phyloP scores from a whole-genome alignment of 192 early-diverging fungal species.

The Pilaira anomala region DNA sequence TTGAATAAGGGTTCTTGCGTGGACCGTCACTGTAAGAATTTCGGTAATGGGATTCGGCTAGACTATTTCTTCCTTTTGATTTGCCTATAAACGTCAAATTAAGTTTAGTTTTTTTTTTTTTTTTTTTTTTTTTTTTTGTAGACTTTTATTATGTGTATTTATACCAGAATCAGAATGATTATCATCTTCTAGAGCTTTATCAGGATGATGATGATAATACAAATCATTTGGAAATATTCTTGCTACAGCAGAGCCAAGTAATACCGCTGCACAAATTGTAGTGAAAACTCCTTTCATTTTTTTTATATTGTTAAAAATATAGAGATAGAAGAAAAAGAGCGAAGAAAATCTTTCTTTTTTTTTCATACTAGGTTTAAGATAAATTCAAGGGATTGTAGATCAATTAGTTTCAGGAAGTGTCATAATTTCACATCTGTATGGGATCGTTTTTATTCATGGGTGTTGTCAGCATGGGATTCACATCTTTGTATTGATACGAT shows the following conservation, averaged over 20 bases:
- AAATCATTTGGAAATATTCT: constrained; percentile 8
- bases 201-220: constrained; percentile 18
- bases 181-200: not conserved
- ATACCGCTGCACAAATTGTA: not conserved
- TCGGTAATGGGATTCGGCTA: not conserved
- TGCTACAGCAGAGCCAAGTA: not conserved
- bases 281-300: not conserved
- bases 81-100: not conserved
- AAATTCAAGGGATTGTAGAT: too few species aligned
- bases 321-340: too few species aligned
- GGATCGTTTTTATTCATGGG: too few species aligned
- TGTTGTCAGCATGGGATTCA: too few species aligned
- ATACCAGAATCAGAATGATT: not conserved
- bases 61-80: not conserved
- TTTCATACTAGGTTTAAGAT: too few species aligned
- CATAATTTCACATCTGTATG: too few species aligned
- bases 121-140: not conserved
- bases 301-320: not conserved
- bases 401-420: too few species aligned
- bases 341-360: too few species aligned
- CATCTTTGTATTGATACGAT: too few species aligned
- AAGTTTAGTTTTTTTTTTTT: not conserved
- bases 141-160: too few species aligned
- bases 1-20: not conserved
- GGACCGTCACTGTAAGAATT: not conserved